Evolutionary conservation across 768 basidiomycete species (phyloP), one percentile per base, ranked within the genome.

Genomic region (Lenzites betulinus): DNA sequence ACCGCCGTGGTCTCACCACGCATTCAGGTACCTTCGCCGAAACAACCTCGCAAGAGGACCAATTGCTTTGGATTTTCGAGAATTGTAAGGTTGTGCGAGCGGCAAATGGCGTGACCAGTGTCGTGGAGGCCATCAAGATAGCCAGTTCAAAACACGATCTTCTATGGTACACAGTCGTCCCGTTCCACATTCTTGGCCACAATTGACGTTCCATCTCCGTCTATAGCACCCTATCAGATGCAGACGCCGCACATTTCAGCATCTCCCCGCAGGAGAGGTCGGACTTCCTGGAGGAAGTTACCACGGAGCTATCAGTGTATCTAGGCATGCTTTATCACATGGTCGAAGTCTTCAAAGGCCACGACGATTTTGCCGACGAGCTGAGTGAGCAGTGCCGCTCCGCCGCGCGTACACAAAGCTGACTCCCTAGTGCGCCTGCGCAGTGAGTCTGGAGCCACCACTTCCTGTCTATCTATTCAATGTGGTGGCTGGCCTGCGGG

Each of bases 371-470:
- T 72, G 95, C 92, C 2, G 95, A 97, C 66, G 96, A 98, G 75
- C 79, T 98, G 49, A 98, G 96, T 97, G 75, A 80, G 95, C 66
- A 44, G 55, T 43, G 54, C 51, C 51, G 42, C 47, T 11, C 7
- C 60, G 50, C 42, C 54, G 51, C 20, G 50, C 53, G 60, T 54
- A 65, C 61, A 69, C 60, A 50, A 52, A 54, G 22, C 63, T 58
- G 52, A 58, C 66, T 47, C 44, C 54, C 30, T 57, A 44, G 47
- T 47, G 47, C 42, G 18, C 20, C 58, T n/a, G 35, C 26, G 13
- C 64, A 98, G 96, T 99, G 95, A 90, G 90, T 66, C 81, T 96
- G 76, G 93, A 96, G 48, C 95, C 95, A 13, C 95, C 97, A 13
- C 77, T 98, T 22, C 95, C 96, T 1, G 87, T 96, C 7, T 95